Base-by-base conservation (phyloP, 2,329 filamentous ascomycete species). In the Aspergillus sojae region DNA sequence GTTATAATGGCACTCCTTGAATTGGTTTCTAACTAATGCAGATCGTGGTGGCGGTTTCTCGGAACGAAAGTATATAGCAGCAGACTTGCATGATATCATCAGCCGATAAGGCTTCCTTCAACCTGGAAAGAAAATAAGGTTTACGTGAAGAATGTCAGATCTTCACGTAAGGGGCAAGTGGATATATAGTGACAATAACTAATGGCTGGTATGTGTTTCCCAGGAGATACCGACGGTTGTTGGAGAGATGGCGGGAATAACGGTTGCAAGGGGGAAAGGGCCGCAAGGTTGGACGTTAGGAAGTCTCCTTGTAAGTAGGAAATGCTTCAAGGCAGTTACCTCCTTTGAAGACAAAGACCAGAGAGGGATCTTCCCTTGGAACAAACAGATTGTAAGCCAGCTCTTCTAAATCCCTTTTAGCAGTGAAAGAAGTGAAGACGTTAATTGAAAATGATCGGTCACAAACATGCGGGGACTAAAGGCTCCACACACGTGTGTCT, bases 181-280 rank as follows among this genome's bases (percentile, higher is more conserved):
- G 28, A 36, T 39, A 21, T 21, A n/a, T 46, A 36, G 32, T 34
- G n/a, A 34, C 16, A 41, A 16, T 21, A 16, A 23, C 28, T 3
- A 41, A 58, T 58, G 57, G 57, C 57, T 58, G 43, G 57, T 26
- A 43, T 45, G 32, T 48, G 57, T 58, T 58, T 58, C 57, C 43
- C 11, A 30, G 57, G 57, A 50, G 57, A 58, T 52, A 14, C 12
- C 16, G 28, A 5, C 9, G 48, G 46, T 50, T 50, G 46, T 50
- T 50, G 26, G 46, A 50, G 46, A 50, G 26, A 52, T 52, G 28
- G 48, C 28, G 48, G 48, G 48, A 52, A 16, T 9, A 28, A 50
- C 26, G 16, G 28, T 52, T 52, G 48, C 48, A 52, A 52, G 28
- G 48, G 48, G 48, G 26, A 21, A 23, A 52, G 26, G 28, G 19